Evolutionary conservation across 2,329 filamentous ascomycete species (phyloP).

Genomic region (Bertia moriformis): DNA sequence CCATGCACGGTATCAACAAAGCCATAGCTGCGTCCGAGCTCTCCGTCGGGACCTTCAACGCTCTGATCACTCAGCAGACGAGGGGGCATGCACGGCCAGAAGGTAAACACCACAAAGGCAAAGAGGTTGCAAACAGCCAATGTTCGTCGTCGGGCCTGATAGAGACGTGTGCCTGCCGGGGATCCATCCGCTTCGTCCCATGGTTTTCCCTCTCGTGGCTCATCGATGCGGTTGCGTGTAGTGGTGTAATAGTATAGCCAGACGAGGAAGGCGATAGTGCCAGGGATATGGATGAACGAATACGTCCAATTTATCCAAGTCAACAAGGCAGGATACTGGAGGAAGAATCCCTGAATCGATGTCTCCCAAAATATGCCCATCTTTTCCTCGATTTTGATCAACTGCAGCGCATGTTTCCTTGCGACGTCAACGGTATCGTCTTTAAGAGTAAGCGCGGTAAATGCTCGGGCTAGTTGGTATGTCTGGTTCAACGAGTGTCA

Average conservation of each 20-base stretch:
- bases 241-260: slow-evolving; percentile 44
- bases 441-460: slow-evolving; percentile 54
- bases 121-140: slow-evolving; percentile 30
- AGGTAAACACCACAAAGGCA: slow-evolving; percentile 28
- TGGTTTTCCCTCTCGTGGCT: slow-evolving; percentile 19
- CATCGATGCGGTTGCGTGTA: slow-evolving; percentile 25
- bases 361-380: slow-evolving; percentile 53
- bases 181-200: slow-evolving; percentile 18
- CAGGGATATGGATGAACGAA: slow-evolving; percentile 47
- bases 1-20: slow-evolving; percentile 29
- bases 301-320: slow-evolving; percentile 41
- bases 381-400: slow-evolving; percentile 51
- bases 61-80: slow-evolving; percentile 25
- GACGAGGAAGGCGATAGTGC: slow-evolving; percentile 43
- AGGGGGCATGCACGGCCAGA: slow-evolving; percentile 31
- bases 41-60: slow-evolving; percentile 1
- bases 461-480: slow-evolving; percentile 60
- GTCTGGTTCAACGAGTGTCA: slow-evolving; percentile 35
- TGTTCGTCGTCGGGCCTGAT: slow-evolving; percentile 33
- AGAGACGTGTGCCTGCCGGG: slow-evolving; percentile 32
- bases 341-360: slow-evolving; percentile 41
- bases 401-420: slow-evolving; percentile 50
- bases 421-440: slow-evolving; percentile 56
- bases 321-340: slow-evolving; percentile 30
- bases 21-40: slow-evolving; percentile 15